These are phyloP conservation scores for Irpex lacteus DNA, from an alignment of 1,284 basidiomycete genomes.

Conservation along the genomic window DNA sequence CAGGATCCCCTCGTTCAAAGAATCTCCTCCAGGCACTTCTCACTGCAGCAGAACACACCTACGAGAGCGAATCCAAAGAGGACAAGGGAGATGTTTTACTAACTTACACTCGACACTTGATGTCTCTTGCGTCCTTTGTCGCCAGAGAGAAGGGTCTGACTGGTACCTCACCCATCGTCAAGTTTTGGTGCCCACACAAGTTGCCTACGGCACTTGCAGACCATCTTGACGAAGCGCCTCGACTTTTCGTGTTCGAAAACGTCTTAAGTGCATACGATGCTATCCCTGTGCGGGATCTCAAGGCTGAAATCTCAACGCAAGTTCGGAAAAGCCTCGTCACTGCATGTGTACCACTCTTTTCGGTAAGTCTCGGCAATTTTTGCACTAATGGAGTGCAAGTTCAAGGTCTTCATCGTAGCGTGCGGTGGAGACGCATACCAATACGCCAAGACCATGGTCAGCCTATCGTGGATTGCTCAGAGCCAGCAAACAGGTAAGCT, in stretches of 20 bases:
- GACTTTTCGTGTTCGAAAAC: constrained; percentile 36
- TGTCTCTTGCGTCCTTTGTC: constrained; percentile 46
- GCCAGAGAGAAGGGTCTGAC: constrained; percentile 41
- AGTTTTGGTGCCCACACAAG: constrained; percentile 48
- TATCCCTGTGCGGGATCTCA: not conserved
- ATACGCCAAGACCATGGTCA: constrained; percentile 14
- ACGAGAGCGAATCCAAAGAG: constrained; percentile 36
- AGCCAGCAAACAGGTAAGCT: constrained; percentile 42
- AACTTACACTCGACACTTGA: constrained; percentile 37
- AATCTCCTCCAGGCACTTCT: constrained; percentile 45
- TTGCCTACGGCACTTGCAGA: constrained; percentile 46
- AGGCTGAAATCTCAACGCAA: not conserved
- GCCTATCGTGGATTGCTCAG: constrained; percentile 21
- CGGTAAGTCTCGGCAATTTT: constrained; percentile 34
- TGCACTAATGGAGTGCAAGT: not conserved
- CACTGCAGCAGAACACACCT: constrained; percentile 34
- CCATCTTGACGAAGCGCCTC: constrained; percentile 40
- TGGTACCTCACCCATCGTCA: constrained; percentile 44
- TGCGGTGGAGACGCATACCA: not conserved
- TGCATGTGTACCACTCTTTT: constrained; percentile 44
- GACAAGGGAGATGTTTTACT: constrained; percentile 22
- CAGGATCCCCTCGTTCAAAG: constrained; percentile 31
- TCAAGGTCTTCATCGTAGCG: constrained; percentile 26
- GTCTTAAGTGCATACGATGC: not conserved
- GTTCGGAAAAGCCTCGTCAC: constrained; percentile 32